Conservation (phyloP, 202 grass and related monocot genomes). For the Tripidium arundinaceum region DNA sequence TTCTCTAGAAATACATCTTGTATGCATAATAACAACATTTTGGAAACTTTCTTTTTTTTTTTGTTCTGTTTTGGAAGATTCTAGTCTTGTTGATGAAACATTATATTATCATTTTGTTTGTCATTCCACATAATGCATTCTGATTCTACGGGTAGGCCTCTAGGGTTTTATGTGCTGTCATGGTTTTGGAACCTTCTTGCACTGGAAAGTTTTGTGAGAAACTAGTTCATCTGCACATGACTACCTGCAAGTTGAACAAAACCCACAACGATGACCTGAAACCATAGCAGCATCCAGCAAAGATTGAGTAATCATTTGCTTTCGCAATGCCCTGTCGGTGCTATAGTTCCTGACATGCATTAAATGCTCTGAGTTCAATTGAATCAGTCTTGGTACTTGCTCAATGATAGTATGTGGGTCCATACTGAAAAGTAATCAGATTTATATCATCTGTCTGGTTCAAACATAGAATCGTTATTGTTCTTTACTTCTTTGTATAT, state of each 20-base stretch:
- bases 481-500: background rate
- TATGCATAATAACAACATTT: background rate
- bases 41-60: background rate
- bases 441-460: conserved; percentile 1
- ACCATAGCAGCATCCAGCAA: background rate
- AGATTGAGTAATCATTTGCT: conserved; percentile 1
- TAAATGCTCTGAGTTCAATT: background rate
- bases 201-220: background rate
- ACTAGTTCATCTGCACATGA: background rate
- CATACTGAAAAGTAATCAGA: background rate
- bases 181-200: background rate
- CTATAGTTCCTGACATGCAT: background rate
- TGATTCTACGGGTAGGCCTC: background rate
- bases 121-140: background rate
- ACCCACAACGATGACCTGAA: background rate
- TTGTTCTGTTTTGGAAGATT: background rate
- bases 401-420: background rate
- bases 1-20: background rate
- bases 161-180: background rate
- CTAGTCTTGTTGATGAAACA: background rate
- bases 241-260: background rate
- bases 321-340: background rate
- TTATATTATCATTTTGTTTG: background rate
- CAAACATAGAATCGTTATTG: conserved; percentile 1
- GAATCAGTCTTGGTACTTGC: background rate